Evolutionary conservation across 140 eudicot genomes (phyloP).

Genomic region (Erigeron philadelphicus): DNA sequence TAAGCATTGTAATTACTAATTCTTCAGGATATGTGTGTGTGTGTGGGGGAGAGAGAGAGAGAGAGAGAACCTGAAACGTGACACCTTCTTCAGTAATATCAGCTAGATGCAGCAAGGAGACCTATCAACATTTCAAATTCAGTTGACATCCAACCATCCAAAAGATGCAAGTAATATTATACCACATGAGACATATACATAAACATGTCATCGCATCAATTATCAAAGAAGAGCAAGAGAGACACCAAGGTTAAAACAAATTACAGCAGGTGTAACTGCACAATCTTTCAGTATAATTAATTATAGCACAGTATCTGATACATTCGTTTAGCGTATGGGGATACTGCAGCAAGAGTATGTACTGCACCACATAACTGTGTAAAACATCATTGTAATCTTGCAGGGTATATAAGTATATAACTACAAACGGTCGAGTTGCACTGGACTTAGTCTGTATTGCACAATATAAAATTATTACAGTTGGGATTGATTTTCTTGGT

Average conservation of each 20-base stretch:
- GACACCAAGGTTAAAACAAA: constrained; percentile 4
- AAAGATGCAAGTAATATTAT: not conserved
- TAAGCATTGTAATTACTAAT: not conserved
- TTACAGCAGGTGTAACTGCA: no score
- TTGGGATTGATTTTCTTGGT: no score
- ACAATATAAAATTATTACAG: no score
- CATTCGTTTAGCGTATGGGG: not conserved
- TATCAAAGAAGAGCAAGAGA: constrained; percentile 9
- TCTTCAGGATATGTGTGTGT: not conserved
- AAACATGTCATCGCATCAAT: constrained; percentile 13
- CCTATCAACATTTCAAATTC: constrained; percentile 45
- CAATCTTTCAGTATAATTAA: not conserved
- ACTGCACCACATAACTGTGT: constrained; percentile 3
- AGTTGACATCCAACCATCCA: constrained; percentile 12
- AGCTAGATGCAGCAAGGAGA: constrained; percentile 87
- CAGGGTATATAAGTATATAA: no score
- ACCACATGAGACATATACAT: not conserved
- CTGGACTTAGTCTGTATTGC: no score
- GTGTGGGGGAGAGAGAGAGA: constrained; percentile 3
- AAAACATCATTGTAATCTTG: constrained; percentile 1
- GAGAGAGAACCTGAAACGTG: constrained; percentile 70
- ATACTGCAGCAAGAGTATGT: constrained; percentile 5
- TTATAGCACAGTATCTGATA: not conserved
- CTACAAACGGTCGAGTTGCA: no score
- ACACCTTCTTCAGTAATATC: constrained; percentile 91